These are phyloP conservation scores for Vigna hirtella DNA, from an alignment of 306 rosid genomes.

Conservation along the genomic window DNA sequence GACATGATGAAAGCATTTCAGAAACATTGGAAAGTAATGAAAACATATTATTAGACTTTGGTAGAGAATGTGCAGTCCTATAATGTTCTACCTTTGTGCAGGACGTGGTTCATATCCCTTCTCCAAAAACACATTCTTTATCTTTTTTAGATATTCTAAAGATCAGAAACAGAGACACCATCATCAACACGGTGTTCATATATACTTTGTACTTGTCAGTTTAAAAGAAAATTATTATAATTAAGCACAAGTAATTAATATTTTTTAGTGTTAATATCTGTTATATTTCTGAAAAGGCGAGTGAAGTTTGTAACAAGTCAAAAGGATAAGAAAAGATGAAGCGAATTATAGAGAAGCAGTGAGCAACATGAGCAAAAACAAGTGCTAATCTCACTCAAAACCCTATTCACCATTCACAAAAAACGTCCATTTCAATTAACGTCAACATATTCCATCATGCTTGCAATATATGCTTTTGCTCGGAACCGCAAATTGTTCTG, in stretches of 20 bases:
- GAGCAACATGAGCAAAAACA: not conserved
- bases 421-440: slow-evolving; percentile 13
- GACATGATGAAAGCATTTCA: not conserved
- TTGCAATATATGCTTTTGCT: slow-evolving; percentile 2
- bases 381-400: slow-evolving; percentile 16
- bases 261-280: no score
- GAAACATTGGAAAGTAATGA: not conserved
- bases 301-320: not conserved
- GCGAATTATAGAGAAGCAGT: not conserved
- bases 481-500: not conserved
- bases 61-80: not conserved
- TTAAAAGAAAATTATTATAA: no score
- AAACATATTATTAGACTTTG: not conserved
- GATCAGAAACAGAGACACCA: not conserved
- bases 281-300: not conserved
- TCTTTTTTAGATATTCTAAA: no score
- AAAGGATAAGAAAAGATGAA: not conserved
- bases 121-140: not conserved
- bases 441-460: slow-evolving; percentile 20
- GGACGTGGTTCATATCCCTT: not conserved
- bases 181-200: not conserved
- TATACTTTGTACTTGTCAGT: no score
- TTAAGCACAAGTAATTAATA: not conserved
- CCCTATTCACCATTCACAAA: not conserved
- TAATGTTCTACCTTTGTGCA: not conserved